A percentile compares a stretch with the other conserved stretches of the same genome.
These are phyloP conservation scores for Sporothrix phasma DNA, from an alignment of 2,329 filamentous ascomycete genomes.

Conservation along the genomic window DNA sequence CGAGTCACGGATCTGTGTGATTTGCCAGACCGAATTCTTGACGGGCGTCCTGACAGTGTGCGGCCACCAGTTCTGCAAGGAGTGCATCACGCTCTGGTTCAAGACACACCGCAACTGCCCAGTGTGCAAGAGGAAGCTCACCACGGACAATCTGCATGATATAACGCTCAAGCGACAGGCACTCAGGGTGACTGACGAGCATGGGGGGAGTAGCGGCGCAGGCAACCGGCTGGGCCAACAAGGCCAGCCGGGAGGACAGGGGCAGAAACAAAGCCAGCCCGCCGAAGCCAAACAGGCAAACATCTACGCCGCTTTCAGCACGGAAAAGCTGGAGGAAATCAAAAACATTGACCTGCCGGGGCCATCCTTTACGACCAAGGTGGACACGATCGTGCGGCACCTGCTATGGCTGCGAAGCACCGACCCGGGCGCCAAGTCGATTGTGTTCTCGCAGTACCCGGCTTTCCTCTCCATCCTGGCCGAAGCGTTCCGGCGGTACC, in stretches of 20 bases:
- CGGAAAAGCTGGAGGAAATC: conserved; percentile 64
- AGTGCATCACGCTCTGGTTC: conserved; percentile 77
- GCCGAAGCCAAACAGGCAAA: conserved; percentile 26
- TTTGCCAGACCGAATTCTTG: conserved; percentile 70
- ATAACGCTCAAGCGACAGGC: conserved; percentile 74
- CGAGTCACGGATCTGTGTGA: conserved; percentile 65
- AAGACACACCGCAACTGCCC: conserved; percentile 66
- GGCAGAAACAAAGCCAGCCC: conserved; percentile 8
- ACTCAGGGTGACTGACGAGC: conserved; percentile 48
- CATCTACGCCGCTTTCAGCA: conserved; percentile 72
- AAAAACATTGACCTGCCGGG: conserved; percentile 66
- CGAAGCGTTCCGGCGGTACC: conserved; percentile 58
- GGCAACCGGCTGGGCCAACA: not conserved
- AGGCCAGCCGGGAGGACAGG: not conserved
- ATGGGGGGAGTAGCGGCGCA: conserved; percentile 12
- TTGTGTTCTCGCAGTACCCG: conserved; percentile 80
- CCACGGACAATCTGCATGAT: conserved; percentile 62
- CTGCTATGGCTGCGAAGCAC: conserved; percentile 74
- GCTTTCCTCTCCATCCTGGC: conserved; percentile 69
- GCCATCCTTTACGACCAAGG: conserved; percentile 76
- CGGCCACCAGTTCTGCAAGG: conserved; percentile 85
- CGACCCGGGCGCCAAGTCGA: conserved; percentile 79
- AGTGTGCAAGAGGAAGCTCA: conserved; percentile 65
- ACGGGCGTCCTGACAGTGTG: conserved; percentile 77
- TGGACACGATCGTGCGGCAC: conserved; percentile 74